A percentile compares a stretch with the other conserved stretches of the same genome.
Conservation (phyloP, 805 yeast species). For the Clavispora fructus region DNA sequence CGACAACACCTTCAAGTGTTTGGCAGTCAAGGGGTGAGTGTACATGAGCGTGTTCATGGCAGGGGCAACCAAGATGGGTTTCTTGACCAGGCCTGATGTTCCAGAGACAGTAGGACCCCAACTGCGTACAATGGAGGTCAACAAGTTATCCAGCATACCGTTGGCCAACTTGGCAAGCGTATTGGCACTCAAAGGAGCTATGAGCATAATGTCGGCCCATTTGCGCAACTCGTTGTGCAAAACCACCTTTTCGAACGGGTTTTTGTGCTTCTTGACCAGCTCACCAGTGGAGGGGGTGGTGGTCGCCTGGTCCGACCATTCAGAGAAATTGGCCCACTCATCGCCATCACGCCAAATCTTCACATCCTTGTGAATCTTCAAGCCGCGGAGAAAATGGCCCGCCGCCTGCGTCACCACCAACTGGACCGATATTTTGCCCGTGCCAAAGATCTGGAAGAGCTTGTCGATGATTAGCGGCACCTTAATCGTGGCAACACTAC, state of each 20-base stretch:
- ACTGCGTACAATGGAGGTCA: conserved; percentile 37
- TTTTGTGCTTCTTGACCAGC: conserved; percentile 8
- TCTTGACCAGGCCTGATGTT: conserved; percentile 17
- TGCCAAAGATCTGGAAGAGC: conserved; percentile 71
- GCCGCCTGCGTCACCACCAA: conserved; percentile 82
- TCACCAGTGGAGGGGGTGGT: conserved; percentile 18
- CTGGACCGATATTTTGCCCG: conserved; percentile 70
- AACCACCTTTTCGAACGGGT: conserved; percentile 24
- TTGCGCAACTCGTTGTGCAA: conserved; percentile 40
- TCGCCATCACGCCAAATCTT: conserved; percentile 90
- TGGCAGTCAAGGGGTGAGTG: conserved; percentile 41
- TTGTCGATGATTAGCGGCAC: conserved; percentile 86
- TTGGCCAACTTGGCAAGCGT: conserved; percentile 40
- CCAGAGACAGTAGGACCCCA: conserved; percentile 31
- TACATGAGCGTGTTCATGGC: conserved; percentile 47
- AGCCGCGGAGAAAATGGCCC: conserved; percentile 58
- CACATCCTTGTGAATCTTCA: conserved; percentile 59
- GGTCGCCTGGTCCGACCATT: conserved; percentile 13
- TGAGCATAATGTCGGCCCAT: conserved; percentile 45
- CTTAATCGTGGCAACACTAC: conserved; percentile 94
- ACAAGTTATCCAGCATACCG: conserved; percentile 41
- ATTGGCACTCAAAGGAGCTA: conserved; percentile 44
- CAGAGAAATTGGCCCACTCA: conserved; percentile 66
- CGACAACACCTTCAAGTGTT: conserved; percentile 29
- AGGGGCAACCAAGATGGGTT: conserved; percentile 43